These are phyloP conservation scores for Ballota nigra DNA, from an alignment of 257 asterid species.

Conservation along the genomic window DNA sequence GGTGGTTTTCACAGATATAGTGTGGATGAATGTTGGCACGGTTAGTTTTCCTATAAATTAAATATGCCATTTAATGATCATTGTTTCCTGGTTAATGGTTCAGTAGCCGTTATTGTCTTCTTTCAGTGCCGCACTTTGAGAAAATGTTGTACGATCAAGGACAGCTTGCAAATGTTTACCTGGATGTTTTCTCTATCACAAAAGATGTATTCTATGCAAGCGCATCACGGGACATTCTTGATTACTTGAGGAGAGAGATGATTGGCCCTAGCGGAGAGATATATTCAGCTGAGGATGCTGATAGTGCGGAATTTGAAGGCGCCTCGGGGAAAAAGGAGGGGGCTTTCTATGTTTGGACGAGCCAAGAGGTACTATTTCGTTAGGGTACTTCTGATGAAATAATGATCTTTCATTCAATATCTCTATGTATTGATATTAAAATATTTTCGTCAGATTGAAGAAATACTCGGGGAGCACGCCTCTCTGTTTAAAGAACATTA, in stretches of 20 bases:
- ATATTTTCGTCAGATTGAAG: conserved; percentile 47
- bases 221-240: conserved; percentile 70
- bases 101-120: conserved; percentile 2
- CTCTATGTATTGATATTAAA: neutral
- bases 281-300: conserved; percentile 97
- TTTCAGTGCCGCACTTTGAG: conserved; percentile 97
- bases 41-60: conserved; percentile 37
- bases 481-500: conserved; percentile 71
- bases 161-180: conserved; percentile 73
- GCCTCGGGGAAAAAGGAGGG: conserved; percentile 80
- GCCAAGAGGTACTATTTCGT: conserved; percentile 58
- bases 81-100: neutral
- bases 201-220: conserved; percentile 63
- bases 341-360: conserved; percentile 86
- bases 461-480: conserved; percentile 70
- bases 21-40: conserved; percentile 99
- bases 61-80: neutral
- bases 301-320: conserved; percentile 83
- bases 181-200: conserved; percentile 72
- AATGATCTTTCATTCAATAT: neutral
- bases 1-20: conserved; percentile 99
- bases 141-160: conserved; percentile 98
- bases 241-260: conserved; percentile 93
- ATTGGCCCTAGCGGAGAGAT: conserved; percentile 84
- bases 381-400: too few species aligned